These are phyloP conservation scores for Albugo laibachii DNA, from an alignment of 352 stramenopile species.

Conservation along the genomic window DNA sequence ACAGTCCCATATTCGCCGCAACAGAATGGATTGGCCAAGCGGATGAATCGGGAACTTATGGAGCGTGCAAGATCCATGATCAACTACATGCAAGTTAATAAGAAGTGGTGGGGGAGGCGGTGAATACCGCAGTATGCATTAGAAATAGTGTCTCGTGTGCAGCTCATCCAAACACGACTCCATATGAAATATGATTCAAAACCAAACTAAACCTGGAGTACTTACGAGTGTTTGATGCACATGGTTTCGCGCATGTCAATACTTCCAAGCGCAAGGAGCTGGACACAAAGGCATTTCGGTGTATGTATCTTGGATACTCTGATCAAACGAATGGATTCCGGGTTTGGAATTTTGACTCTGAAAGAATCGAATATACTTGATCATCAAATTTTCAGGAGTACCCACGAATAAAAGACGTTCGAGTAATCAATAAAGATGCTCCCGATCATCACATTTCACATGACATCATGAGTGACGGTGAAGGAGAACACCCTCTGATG, in stretches of 20 bases:
- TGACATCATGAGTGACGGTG: no score
- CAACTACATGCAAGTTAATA: slow-evolving; percentile 1
- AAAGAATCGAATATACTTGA: no score
- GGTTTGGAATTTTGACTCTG: no score
- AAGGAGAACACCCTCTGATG: no score
- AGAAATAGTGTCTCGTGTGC: slow-evolving; percentile 1
- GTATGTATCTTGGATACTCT: slow-evolving; percentile 6
- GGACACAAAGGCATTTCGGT: slow-evolving; percentile 4
- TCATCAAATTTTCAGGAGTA: no score
- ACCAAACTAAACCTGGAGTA: neutral
- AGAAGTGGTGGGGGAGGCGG: slow-evolving; percentile 6
- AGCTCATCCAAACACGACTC: neutral
- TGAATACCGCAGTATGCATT: slow-evolving; percentile 6
- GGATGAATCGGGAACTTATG: slow-evolving; percentile 5
- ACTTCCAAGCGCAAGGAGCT: slow-evolving; percentile 3
- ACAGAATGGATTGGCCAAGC: slow-evolving; percentile 4
- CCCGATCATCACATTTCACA: no score
- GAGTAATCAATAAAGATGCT: no score
- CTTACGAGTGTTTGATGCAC: slow-evolving; percentile 6
- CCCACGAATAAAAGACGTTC: no score
- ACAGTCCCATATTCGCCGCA: slow-evolving; percentile 1
- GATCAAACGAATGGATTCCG: slow-evolving; percentile 1
- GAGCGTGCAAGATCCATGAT: slow-evolving; percentile 5
- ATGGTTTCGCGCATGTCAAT: slow-evolving; percentile 7
- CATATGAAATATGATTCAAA: slow-evolving; percentile 3